Conservation (phyloP, 345 rosid species). For the Eutrema heterophyllum region DNA sequence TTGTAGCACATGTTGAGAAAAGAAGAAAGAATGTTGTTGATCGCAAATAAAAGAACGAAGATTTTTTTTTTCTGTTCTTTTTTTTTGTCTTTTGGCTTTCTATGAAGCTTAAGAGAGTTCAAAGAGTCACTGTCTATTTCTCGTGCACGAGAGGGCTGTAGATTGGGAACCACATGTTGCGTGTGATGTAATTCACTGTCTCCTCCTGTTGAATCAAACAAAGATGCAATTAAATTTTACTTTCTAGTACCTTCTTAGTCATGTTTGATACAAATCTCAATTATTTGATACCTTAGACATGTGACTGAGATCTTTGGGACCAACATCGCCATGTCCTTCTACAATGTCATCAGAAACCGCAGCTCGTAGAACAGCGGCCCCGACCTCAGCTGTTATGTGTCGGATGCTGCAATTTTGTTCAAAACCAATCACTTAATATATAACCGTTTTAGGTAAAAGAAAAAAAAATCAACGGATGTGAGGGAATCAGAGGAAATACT, state of each 20-base stretch:
- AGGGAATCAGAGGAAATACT: conserved; percentile 38
- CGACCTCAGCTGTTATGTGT: conserved; percentile 86
- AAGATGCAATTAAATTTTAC: not conserved
- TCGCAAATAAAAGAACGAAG: not conserved
- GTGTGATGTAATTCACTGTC: conserved; percentile 55
- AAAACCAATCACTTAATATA: not conserved
- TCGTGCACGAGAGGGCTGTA: conserved; percentile 95
- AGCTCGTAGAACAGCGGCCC: conserved; percentile 86
- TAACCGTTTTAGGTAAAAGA: not conserved
- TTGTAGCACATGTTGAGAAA: not conserved
- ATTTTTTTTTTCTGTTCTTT: too few relatives aligned
- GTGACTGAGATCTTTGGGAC: conserved; percentile 60
- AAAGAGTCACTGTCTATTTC: conserved; percentile 37
- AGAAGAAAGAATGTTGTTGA: conserved; percentile 16
- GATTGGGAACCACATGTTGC: conserved; percentile 87
- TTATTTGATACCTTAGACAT: conserved; percentile 72
- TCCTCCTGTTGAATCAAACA: conserved; percentile 58
- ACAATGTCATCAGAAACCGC: conserved; percentile 79
- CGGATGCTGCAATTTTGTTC: conserved; percentile 66
- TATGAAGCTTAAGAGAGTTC: conserved; percentile 5
- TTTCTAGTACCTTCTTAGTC: not conserved
- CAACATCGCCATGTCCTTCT: conserved; percentile 76
- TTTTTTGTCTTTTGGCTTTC: not conserved
- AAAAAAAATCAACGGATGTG: not conserved
- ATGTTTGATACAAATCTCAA: not conserved